Evolutionary conservation across 2,329 filamentous ascomycete genomes (phyloP).

Genomic region (Venturia pyrina): DNA sequence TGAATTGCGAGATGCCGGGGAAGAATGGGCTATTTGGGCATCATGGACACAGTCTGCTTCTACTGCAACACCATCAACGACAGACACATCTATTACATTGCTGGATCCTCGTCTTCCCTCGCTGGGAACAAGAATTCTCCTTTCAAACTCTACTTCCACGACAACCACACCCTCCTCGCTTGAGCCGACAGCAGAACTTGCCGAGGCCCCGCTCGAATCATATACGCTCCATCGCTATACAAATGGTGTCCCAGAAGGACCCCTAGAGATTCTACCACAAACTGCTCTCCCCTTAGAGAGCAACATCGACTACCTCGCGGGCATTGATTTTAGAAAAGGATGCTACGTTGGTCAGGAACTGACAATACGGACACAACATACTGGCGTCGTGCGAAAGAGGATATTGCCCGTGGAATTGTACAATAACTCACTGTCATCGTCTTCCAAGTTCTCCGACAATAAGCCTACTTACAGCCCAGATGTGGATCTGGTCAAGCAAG

Average conservation of each 20-base stretch:
- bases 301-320: constrained; percentile 78
- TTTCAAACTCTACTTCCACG: constrained; percentile 15
- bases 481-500: constrained; percentile 18
- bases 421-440: constrained; percentile 19
- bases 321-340: constrained; percentile 87
- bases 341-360: constrained; percentile 97
- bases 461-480: constrained; percentile 35
- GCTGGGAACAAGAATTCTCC: constrained; percentile 16
- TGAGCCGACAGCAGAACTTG: neutral
- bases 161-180: constrained; percentile 17
- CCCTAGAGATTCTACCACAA: constrained; percentile 62
- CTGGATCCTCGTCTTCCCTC: constrained; percentile 10
- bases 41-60: constrained; percentile 44
- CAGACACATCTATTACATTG: neutral
- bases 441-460: constrained; percentile 33
- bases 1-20: constrained; percentile 51
- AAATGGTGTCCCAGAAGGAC: constrained; percentile 75
- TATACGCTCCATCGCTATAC: constrained; percentile 74
- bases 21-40: constrained; percentile 61
- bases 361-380: constrained; percentile 90
- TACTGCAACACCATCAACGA: neutral
- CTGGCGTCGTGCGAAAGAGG: constrained; percentile 83
- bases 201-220: constrained; percentile 25
- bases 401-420: constrained; percentile 75
- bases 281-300: constrained; percentile 73